A percentile compares a stretch with the other conserved stretches of the same genome.
Evolutionary conservation across 2,329 filamentous ascomycete genomes (phyloP).

Genomic region (Camillea tinctor): DNA sequence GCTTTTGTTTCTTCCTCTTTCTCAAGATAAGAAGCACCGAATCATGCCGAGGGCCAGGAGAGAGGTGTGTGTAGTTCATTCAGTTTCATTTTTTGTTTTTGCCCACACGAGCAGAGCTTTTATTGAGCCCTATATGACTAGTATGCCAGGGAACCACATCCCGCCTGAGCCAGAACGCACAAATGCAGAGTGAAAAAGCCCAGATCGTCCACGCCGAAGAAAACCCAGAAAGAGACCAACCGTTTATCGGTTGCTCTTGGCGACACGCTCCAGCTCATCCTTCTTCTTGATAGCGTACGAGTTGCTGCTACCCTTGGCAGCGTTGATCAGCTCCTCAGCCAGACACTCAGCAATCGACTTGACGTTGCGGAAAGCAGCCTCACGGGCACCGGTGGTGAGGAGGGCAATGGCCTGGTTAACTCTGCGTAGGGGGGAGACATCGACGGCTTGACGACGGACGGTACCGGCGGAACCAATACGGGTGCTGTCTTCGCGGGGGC

Average conservation of each 20-base stretch:
- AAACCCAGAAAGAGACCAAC: conserved; percentile 35
- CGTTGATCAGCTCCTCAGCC: conserved; percentile 99
- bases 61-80: conserved; percentile 20
- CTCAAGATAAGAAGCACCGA: conserved; percentile 1
- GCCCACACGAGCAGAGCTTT: conserved; percentile 37
- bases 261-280: conserved; percentile 99
- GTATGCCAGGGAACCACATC: conserved; percentile 43
- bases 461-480: conserved; percentile 99
- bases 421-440: conserved; percentile 98
- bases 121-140: conserved; percentile 42
- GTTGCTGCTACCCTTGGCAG: conserved; percentile 99
- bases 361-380: conserved; percentile 99
- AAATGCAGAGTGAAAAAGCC: conserved; percentile 43
- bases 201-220: conserved; percentile 42
- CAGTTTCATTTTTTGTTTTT: conserved; percentile 33
- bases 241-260: conserved; percentile 99
- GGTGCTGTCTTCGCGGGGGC: conserved; percentile 99
- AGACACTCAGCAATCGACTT: conserved; percentile 99
- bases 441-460: conserved; percentile 99
- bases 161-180: conserved; percentile 44
- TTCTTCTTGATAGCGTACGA: conserved; percentile 99
- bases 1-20: conserved; percentile 1
- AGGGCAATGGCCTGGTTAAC: conserved; percentile 99
- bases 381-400: conserved; percentile 97
- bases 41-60: conserved; percentile 7